A percentile compares a stretch with the other conserved stretches of the same genome.
Conservation (phyloP, 257 asterid species). For the Solanum bukasovii region DNA sequence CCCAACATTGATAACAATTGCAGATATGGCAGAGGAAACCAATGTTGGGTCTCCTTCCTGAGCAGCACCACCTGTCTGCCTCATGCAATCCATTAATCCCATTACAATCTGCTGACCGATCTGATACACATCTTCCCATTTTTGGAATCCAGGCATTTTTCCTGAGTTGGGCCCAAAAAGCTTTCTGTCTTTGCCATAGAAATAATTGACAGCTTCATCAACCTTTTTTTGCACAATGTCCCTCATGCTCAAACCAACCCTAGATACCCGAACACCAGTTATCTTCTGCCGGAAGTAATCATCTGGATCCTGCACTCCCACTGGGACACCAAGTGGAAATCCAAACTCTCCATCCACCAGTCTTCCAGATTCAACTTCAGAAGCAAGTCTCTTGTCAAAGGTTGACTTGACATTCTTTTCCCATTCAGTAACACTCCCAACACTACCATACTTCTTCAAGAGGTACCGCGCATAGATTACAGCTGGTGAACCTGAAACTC, state of each 20-base stretch:
- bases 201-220: slow-evolving; percentile 63
- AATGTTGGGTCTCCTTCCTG: slow-evolving; percentile 98
- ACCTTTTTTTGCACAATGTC: slow-evolving; percentile 75
- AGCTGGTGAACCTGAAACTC: slow-evolving; percentile 65
- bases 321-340: slow-evolving; percentile 83
- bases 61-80: slow-evolving; percentile 99
- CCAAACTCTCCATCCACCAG: slow-evolving; percentile 69
- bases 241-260: slow-evolving; percentile 86
- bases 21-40: slow-evolving; percentile 92
- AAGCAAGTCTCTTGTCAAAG: slow-evolving; percentile 65
- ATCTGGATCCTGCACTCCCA: slow-evolving; percentile 91
- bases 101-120: slow-evolving; percentile 73
- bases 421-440: slow-evolving; percentile 77
- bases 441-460: slow-evolving; percentile 58
- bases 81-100: slow-evolving; percentile 95
- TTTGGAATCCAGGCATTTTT: slow-evolving; percentile 50
- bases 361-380: slow-evolving; percentile 81
- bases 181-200: slow-evolving; percentile 69
- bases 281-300: slow-evolving; percentile 92
- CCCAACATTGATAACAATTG: slow-evolving; percentile 68
- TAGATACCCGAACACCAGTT: slow-evolving; percentile 59
- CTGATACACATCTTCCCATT: slow-evolving; percentile 62
- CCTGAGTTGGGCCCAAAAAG: slow-evolving; percentile 41
- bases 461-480: slow-evolving; percentile 63
- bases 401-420: slow-evolving; percentile 68